Percentiles rank a stretch among this genome's conserved stretches.
phyloP scores from a whole-genome alignment of 2,329 filamentous ascomycete species.

The Fusarium heterosporum region DNA sequence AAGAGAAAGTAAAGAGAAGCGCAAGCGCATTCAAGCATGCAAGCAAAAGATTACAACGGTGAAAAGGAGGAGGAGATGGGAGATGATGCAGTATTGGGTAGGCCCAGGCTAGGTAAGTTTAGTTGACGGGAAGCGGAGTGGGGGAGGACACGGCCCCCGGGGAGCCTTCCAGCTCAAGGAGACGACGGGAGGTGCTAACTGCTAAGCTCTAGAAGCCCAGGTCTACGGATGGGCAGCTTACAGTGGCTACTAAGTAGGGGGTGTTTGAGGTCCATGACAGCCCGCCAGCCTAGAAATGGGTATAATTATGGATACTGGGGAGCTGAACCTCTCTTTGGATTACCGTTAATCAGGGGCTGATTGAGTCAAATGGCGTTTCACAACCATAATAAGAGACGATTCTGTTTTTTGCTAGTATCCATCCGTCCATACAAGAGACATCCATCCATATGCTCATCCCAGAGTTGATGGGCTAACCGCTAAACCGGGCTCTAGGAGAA shows the following conservation, averaged over 20 bases:
- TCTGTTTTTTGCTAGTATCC: conserved; percentile 1
- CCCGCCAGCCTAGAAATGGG: no score
- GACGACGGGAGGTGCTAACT: conserved; percentile 23
- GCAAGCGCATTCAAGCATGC: conserved; percentile 40
- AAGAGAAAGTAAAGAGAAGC: conserved; percentile 35
- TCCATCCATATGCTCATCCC: no score
- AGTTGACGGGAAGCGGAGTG: conserved; percentile 36
- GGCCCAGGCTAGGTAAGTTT: conserved; percentile 6
- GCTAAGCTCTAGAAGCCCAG: conserved; percentile 31
- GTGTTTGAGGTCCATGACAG: background rate
- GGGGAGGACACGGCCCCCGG: conserved; percentile 26
- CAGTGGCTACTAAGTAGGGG: conserved; percentile 5
- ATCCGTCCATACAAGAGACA: background rate
- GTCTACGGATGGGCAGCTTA: background rate
- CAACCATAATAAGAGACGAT: conserved; percentile 11
- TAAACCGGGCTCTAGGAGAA: background rate
- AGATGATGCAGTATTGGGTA: conserved; percentile 34
- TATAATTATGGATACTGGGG: background rate
- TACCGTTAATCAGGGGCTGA: conserved; percentile 15
- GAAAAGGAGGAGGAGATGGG: conserved; percentile 39
- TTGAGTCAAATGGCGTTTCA: conserved; percentile 38
- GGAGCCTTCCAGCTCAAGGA: conserved; percentile 22
- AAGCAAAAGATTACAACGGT: conserved; percentile 34
- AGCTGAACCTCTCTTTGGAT: background rate
- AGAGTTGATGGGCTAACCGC: background rate